These are phyloP conservation scores for Acanthamoeba triangularis DNA, from an alignment of 208 protist genomes.

Conservation along the genomic window DNA sequence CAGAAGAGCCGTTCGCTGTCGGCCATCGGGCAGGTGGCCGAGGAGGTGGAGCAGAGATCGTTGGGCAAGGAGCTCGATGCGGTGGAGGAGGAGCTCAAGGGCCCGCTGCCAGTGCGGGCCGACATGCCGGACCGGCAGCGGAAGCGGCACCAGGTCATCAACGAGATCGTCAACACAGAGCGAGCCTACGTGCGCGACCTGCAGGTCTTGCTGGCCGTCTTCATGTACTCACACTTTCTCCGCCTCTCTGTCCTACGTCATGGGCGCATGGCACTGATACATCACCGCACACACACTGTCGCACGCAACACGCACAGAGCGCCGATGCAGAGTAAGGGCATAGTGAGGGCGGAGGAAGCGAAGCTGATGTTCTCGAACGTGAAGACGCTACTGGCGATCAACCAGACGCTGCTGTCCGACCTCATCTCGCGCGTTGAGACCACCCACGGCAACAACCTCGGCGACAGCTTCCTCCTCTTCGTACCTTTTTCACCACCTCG, in stretches of 20 bases:
- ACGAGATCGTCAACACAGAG: constrained; percentile 41
- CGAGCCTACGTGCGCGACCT: neutral
- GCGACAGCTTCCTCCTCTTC: constrained; percentile 45
- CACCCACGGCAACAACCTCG: constrained; percentile 30
- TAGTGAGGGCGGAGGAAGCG: neutral
- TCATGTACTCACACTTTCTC: neutral
- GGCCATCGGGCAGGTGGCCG: neutral
- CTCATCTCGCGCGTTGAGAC: neutral
- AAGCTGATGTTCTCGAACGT: constrained; percentile 66
- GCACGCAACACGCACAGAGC: neutral
- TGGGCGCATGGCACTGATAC: no score
- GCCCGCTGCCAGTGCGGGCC: neutral
- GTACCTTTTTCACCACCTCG: neutral
- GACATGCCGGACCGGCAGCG: neutral
- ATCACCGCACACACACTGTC: neutral
- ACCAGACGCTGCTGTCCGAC: constrained; percentile 11
- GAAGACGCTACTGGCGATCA: neutral
- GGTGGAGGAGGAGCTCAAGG: neutral
- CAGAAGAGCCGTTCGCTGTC: neutral
- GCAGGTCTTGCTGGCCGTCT: neutral
- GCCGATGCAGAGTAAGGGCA: neutral
- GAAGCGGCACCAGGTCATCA: constrained; percentile 3
- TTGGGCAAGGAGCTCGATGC: neutral
- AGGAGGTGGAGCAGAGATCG: neutral
- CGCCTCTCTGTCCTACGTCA: neutral